These are phyloP conservation scores for Yamadazyma conglobata DNA, from an alignment of 1,139 yeast genomes.

Conservation along the genomic window DNA sequence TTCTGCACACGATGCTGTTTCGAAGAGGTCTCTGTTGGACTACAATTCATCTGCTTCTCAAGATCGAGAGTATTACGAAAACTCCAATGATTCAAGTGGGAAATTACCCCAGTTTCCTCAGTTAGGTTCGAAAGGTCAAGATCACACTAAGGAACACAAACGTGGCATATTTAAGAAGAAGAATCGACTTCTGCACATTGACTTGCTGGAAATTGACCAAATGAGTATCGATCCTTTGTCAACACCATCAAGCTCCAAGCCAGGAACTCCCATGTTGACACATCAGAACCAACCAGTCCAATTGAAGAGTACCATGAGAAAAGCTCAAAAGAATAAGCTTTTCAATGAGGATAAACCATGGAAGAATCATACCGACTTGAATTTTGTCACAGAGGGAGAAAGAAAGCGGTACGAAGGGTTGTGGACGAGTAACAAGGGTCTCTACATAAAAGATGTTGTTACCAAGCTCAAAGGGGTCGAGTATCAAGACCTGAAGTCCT, in stretches of 20 bases:
- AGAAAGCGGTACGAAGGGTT: slow-evolving; percentile 87
- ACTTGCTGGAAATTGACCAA: slow-evolving; percentile 16
- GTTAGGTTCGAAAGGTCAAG: slow-evolving; percentile 14
- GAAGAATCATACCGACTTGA: slow-evolving; percentile 76
- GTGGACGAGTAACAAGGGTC: slow-evolving; percentile 85
- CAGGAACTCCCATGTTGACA: slow-evolving; percentile 14
- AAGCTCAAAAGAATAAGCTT: slow-evolving; percentile 42
- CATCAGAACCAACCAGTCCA: slow-evolving; percentile 34
- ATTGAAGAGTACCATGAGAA: slow-evolving; percentile 67
- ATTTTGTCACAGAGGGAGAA: slow-evolving; percentile 64
- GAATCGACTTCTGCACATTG: slow-evolving; percentile 15
- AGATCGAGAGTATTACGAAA: slow-evolving; percentile 12
- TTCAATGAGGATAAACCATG: slow-evolving; percentile 94
- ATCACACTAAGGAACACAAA: slow-evolving; percentile 7
- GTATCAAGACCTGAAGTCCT: slow-evolving; percentile 22
- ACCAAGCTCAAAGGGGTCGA: slow-evolving; percentile 34
- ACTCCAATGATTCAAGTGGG: slow-evolving; percentile 8
- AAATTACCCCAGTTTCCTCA: slow-evolving; percentile 30
- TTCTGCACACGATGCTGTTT: slow-evolving; percentile 6
- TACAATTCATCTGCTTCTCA: slow-evolving; percentile 13
- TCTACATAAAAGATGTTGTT: slow-evolving; percentile 47
- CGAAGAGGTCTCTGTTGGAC: slow-evolving; percentile 17
- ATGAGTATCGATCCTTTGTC: slow-evolving; percentile 13
- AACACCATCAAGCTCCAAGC: slow-evolving; percentile 15
- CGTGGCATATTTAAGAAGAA: slow-evolving; percentile 4